These are phyloP conservation scores for Eucalyptus rudis DNA, from an alignment of 345 rosid genomes.

Conservation along the genomic window DNA sequence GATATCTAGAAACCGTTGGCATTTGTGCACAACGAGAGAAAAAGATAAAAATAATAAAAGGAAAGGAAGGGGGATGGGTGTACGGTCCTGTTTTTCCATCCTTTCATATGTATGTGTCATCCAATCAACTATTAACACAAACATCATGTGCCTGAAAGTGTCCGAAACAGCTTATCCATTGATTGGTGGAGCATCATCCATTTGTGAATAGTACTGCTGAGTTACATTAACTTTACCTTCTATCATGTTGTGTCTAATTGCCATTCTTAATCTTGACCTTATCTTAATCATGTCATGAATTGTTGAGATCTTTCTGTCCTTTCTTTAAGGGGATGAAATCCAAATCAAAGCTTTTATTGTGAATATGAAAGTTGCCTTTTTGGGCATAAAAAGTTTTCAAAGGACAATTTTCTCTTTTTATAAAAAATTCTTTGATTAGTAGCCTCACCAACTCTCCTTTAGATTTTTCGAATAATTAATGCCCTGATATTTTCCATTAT, in stretches of 20 bases:
- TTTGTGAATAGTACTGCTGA: background rate
- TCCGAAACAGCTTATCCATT: background rate
- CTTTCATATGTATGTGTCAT: background rate
- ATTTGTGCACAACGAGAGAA: background rate
- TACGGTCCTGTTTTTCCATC: background rate
- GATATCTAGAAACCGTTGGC: background rate
- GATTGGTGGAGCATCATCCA: background rate
- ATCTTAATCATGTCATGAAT: background rate
- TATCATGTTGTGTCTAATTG: background rate
- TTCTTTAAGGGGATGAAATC: background rate
- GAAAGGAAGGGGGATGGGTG: background rate
- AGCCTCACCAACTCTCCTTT: background rate
- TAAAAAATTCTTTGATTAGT: background rate
- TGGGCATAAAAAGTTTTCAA: background rate
- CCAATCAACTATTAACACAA: background rate
- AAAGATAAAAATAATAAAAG: background rate
- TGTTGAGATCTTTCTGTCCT: background rate
- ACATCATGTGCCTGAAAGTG: background rate
- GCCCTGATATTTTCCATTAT: background rate
- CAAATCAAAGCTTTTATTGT: background rate
- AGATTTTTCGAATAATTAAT: background rate
- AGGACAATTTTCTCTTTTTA: background rate
- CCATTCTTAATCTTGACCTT: background rate
- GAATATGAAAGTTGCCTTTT: background rate
- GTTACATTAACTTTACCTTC: background rate